Percentiles rank a stretch among this genome's conserved stretches.
Conservation (phyloP, 2,329 filamentous ascomycete species). For the Ophiognomonia clavigignenti-juglandacearum region DNA sequence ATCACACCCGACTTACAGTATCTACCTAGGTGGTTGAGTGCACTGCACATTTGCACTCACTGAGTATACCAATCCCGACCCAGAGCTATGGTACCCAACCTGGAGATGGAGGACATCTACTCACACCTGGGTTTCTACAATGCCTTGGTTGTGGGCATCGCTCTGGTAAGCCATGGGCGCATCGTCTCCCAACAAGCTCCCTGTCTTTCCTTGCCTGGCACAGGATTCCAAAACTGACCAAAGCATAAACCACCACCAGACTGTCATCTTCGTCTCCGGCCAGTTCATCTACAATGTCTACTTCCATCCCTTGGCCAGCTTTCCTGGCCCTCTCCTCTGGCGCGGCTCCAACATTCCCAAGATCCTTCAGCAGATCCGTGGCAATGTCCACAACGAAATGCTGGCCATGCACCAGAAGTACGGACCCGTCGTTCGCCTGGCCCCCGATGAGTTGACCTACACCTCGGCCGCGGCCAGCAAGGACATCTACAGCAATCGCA, state of each 20-base stretch:
- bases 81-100: no score
- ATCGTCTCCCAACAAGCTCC: no score
- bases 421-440: conserved; percentile 16
- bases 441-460: conserved; percentile 14
- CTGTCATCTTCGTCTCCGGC: not conserved
- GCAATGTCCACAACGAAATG: conserved; percentile 13
- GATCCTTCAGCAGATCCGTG: conserved; percentile 11
- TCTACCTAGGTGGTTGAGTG: no score
- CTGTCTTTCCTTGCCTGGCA: no score
- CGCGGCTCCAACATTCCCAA: conserved; percentile 16
- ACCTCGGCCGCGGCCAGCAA: conserved; percentile 7
- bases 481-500: conserved; percentile 15
- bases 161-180: no score
- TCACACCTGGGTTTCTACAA: no score
- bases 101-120: no score
- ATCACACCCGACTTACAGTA: no score
- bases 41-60: no score
- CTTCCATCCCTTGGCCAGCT: conserved; percentile 14
- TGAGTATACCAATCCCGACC: no score
- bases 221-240: not conserved
- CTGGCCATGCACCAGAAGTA: conserved; percentile 14
- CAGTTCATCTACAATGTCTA: conserved; percentile 16
- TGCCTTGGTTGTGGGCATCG: no score
- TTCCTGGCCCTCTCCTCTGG: conserved; percentile 13
- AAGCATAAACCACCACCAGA: not conserved